Evolutionary conservation across 768 basidiomycete species (phyloP), one percentile per base, ranked within the genome.

Genomic region (Psilocybe tampanensis): DNA sequence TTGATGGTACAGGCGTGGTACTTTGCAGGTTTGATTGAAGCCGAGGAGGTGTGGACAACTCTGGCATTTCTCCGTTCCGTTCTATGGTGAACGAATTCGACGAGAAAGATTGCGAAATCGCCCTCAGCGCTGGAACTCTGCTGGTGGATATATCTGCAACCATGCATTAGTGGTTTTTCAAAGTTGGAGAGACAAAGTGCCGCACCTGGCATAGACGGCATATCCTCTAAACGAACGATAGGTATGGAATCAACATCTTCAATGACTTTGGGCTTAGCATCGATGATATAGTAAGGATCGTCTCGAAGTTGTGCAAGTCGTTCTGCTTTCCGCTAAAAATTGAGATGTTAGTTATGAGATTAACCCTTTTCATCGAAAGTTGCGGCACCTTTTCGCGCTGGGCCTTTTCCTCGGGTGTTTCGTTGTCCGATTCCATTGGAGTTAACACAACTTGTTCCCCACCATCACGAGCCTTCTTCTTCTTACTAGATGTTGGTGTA

Each of bases 271-370:
- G 82, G 75, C 52, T 69, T 73, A 41, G 85, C 83, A 61, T 92
- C 89, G 36, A 86, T 79, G 60, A 97, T 86, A 71, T 97, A 95
- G 73, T 94, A 97, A 3, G 95, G 95, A 67, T 98, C 94, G 60
- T 94, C 91, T 39, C 84, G 84, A 60, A 88, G 77, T 57, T 88
- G 84, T 48, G 88, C 94, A 47, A 86, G 73, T 26, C 92, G 81
- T 62, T 90, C 92, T 23, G 84, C 86, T 62, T 86, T 88, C 44
- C 84, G 80, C 94, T 97, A 63, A 19, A 33, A 49, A 18, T 17
- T 24, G 33, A 9, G 44, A 29, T 45, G 11, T 11, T 6, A 19
- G 19, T 23, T 6, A 49, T 56, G 29, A 22, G 22, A 45, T 55
- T 39, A 53, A 5, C 32, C 12, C 1, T 19, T 15, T 18, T 42